Base-by-base conservation (phyloP, 257 asterid genomes). In the Solanum sejunctum region DNA sequence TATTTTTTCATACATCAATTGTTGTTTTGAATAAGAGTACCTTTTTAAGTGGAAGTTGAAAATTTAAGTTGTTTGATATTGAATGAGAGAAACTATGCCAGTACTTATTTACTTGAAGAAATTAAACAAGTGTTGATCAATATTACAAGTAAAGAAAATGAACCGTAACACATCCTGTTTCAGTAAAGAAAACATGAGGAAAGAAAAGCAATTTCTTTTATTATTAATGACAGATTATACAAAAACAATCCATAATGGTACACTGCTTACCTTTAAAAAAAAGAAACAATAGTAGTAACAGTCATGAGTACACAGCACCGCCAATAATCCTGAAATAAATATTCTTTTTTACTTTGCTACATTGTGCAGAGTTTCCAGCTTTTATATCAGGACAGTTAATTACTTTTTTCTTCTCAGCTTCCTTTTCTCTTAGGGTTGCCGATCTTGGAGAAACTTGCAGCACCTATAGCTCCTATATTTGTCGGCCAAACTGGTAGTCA, bases 391-490 rank as follows among this genome's bases (percentile, higher is more conserved):
- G 91, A 89, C 92, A 90, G 92, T 89, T 88, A 39, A 81, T 89
- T 87, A 85, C 87, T 86, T 87, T 84, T 85, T 72, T 84, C 85
- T 86, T 69, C 91, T 85, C 92, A 96, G 98, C 97, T 96, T 88
- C 99, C 99, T 7, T 94, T 96, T 89, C 98, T 96, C 77, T 72
- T 95, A 80, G 99, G 99, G 17, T 84, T 95, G 80, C 84, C 95
- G 45, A 90, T 96, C 91, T 88, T 96, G 93, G 99, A 96, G 92
- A 96, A 93, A 91, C 85, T 96, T 84, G 99, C 95, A 67, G 88
- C 69, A 71, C 85, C 88, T 43, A 86, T 86, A 45, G 82, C 88
- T 80, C 95, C 97, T 45, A 86, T 94, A 75, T 92, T 94, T 58
- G 85, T 90, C 81, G 97, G 98, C 60, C 91, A 85, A 85, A 92